phyloP scores from a whole-genome alignment of 768 basidiomycete genomes.

The Russula foetens region DNA sequence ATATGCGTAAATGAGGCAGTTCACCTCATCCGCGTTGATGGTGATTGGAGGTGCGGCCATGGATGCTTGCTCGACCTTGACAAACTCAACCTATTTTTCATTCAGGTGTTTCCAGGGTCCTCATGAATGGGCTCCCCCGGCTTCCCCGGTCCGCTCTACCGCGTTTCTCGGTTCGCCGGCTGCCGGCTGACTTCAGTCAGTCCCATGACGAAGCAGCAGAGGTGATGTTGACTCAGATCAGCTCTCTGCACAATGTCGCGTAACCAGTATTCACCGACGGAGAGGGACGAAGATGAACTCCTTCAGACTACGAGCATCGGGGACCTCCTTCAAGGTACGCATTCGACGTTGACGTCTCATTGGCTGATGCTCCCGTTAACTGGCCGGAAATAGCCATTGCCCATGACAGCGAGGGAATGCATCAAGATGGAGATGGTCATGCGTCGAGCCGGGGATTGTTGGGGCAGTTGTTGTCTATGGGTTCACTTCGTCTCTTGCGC shows the following conservation, averaged over 20 bases:
- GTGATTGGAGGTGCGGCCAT: conserved; percentile 37
- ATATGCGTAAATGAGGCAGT: conserved; percentile 79
- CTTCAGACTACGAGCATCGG: neutral
- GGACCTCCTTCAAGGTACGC: conserved; percentile 8
- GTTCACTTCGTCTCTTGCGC: conserved; percentile 6
- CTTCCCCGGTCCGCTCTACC: neutral
- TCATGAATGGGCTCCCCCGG: neutral
- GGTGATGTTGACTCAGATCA: neutral
- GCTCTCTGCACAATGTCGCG: conserved; percentile 1
- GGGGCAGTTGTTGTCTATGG: conserved; percentile 1
- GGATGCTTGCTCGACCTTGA: conserved; percentile 13
- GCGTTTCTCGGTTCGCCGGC: no score
- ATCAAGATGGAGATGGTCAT: neutral
- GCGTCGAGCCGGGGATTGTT: neutral
- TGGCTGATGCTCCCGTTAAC: neutral
- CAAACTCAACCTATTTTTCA: no score
- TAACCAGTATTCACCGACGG: neutral
- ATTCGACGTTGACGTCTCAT: neutral
- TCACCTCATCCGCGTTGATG: conserved; percentile 76
- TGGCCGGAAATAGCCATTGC: neutral
- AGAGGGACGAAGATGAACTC: neutral
- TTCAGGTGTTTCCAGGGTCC: neutral
- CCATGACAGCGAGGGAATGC: neutral
- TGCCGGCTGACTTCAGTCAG: neutral
- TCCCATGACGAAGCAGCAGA: neutral